Percentiles rank a stretch among this genome's conserved stretches.
These are phyloP conservation scores for Myriosclerotinia duriaeana DNA, from an alignment of 2,329 filamentous ascomycete genomes.

Conservation along the genomic window DNA sequence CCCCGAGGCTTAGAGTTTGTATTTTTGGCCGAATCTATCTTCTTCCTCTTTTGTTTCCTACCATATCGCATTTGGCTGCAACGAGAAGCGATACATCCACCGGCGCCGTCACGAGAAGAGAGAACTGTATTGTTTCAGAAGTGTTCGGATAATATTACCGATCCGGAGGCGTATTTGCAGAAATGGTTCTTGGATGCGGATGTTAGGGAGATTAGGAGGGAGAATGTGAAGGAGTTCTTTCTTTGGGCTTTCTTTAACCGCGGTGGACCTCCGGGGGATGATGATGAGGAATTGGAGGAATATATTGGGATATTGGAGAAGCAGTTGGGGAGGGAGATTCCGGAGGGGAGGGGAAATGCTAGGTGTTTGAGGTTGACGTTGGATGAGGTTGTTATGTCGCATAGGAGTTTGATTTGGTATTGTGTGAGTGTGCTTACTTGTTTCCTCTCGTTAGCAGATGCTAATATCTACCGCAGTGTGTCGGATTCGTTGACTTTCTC, in stretches of 20 bases:
- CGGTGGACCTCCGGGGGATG: slow-evolving; percentile 44
- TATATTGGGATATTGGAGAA: slow-evolving; percentile 54
- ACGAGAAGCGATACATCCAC: slow-evolving; percentile 51
- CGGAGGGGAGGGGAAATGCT: slow-evolving; percentile 53
- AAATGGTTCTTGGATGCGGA: slow-evolving; percentile 60
- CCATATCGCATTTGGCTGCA: slow-evolving; percentile 54
- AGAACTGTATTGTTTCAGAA: slow-evolving; percentile 51
- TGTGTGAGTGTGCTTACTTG: slow-evolving; percentile 43
- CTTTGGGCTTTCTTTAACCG: slow-evolving; percentile 60
- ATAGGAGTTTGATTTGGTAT: slow-evolving; percentile 59
- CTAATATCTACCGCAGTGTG: slow-evolving; percentile 31
- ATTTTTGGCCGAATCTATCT: slow-evolving; percentile 52
- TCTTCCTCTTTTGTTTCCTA: slow-evolving; percentile 55
- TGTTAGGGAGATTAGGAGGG: slow-evolving; percentile 52
- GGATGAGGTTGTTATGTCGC: slow-evolving; percentile 56
- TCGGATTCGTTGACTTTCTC: slow-evolving; percentile 42
- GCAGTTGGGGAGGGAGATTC: slow-evolving; percentile 50
- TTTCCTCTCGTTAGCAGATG: not conserved
- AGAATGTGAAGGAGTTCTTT: slow-evolving; percentile 61
- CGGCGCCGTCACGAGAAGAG: slow-evolving; percentile 46
- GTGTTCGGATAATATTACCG: slow-evolving; percentile 52
- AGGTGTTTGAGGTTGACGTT: slow-evolving; percentile 56
- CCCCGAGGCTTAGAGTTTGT: slow-evolving; percentile 43
- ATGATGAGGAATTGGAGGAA: slow-evolving; percentile 55
- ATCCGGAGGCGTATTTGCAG: slow-evolving; percentile 53